Base-by-base conservation (phyloP, 192 early-diverging fungal species). In the Pilaira anomala region DNA sequence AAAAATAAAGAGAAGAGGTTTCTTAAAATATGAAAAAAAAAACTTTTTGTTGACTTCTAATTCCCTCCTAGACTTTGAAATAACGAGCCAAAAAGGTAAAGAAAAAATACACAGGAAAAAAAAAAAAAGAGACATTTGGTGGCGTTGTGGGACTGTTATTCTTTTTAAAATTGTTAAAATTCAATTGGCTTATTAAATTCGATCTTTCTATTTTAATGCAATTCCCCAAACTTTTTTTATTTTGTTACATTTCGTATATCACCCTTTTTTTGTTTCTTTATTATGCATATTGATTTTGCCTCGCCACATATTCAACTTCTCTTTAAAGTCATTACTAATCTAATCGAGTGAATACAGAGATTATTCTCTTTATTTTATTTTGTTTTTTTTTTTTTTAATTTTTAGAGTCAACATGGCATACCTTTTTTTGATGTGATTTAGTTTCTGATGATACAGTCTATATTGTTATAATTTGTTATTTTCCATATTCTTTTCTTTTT, bases 171-270 rank as follows among this genome's bases (percentile, higher is more conserved):
- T n/a, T n/a, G n/a, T n/a, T n/a, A n/a, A n/a, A n/a, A n/a, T n/a
- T n/a, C n/a, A n/a, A n/a, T n/a, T n/a, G n/a, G n/a, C n/a, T n/a
- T n/a, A n/a, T n/a, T n/a, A n/a, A n/a, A n/a, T n/a, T n/a, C n/a
- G n/a, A n/a, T n/a, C n/a, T n/a, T n/a, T n/a, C n/a, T n/a, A n/a
- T n/a, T n/a, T n/a, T n/a, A n/a, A n/a, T n/a, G n/a, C n/a, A n/a
- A n/a, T n/a, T n/a, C n/a, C n/a, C n/a, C n/a, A n/a, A n/a, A n/a
- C n/a, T n/a, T n/a, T n/a, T n/a, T n/a, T 46, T 0, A 9, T 30
- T 14, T 30, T 61, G 2, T 49, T 62, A 62, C 46, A 40, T 62
- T 49, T 46, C 60, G 25, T 45, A 49, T 62, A 18, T 49, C n/a
- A 7, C 60, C 26, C 49, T 28, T 46, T 30, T 49, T 33, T 24